Base-by-base conservation (phyloP, 1,284 basidiomycete genomes). In the Trametes polyzona region DNA sequence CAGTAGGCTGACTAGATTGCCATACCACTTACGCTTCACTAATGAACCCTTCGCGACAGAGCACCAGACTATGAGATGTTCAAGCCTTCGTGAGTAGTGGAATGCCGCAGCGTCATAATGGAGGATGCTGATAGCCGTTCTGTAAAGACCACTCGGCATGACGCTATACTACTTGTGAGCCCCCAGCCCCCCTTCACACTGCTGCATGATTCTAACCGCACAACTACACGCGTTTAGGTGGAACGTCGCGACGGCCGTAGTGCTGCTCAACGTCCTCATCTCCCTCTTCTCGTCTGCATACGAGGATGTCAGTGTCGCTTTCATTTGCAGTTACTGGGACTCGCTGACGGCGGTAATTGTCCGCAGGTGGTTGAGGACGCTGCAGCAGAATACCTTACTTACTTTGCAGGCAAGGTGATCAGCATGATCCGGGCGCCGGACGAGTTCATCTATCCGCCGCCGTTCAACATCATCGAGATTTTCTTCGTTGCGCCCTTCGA, bases 221-320 rank as follows among this genome's bases (percentile, higher is more conserved):
- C 6, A 21, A 10, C 6, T 24, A 14, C 11, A 16, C 21, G 16
- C 6, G 46, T n/a, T n/a, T 60, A 90, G 88, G 55, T 96, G 95
- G 94, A 95, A 91, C 73, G 83, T 94, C 43, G 80, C 88, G 39
- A 90, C 93, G 1, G 87, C 87, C n/a, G 82, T 98, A 55, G 87
- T 98, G 61, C 82, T 98, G 52, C 83, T 97, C 72, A 98, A 97
- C 73, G 88, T 99, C 68, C 82, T 99, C 65, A 95, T 99, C 65
- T 98, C 96, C 11, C 76, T 98, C 66, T 98, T 96, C 70, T 87
- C 93, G 11, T 93, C 93, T 32, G 93, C 94, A 0, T 96, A 96
- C 69, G 84, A 87, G 14, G 92, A 93, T 67, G 92, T 94, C 67
- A 76, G 83, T 80, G n/a, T 3, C 52, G 47, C 61, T 56, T 11